Conservation (phyloP, 208 protist genomes). For the Leishmania mexicana region DNA sequence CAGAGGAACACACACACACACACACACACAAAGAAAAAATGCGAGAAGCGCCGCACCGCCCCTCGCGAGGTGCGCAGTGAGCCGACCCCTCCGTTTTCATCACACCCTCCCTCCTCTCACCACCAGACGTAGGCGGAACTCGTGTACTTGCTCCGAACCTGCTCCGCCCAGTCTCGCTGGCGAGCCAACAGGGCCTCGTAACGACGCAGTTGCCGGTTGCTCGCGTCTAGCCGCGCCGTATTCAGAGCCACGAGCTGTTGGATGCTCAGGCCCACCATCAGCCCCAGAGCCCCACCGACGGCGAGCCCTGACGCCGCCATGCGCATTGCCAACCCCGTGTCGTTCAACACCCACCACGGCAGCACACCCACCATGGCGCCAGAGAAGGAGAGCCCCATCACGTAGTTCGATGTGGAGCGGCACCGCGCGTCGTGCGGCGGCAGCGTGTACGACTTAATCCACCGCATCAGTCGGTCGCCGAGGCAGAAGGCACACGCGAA, state of each 20-base stretch:
- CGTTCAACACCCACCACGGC: constrained; percentile 89
- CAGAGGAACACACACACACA: background rate
- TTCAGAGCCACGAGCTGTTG: constrained; percentile 72
- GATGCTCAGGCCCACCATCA: constrained; percentile 60
- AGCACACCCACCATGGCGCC: constrained; percentile 77
- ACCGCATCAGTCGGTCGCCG: constrained; percentile 62
- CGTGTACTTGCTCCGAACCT: constrained; percentile 39
- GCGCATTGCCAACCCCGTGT: constrained; percentile 56
- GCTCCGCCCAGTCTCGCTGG: constrained; percentile 59
- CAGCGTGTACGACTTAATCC: constrained; percentile 47
- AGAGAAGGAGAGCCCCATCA: constrained; percentile 66
- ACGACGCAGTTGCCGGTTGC: constrained; percentile 69
- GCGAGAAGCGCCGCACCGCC: background rate
- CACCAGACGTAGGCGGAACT: constrained; percentile 66
- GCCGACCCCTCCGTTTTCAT: background rate
- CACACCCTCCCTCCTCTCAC: constrained; percentile 33
- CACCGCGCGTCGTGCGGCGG: constrained; percentile 65
- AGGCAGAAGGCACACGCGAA: constrained; percentile 72
- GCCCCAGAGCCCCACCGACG: constrained; percentile 67
- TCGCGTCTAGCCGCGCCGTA: constrained; percentile 67
- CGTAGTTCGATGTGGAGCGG: constrained; percentile 79
- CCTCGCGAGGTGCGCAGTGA: background rate
- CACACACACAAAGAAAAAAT: background rate
- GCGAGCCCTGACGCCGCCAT: constrained; percentile 61
- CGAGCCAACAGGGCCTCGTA: constrained; percentile 87